Evolutionary conservation across 495 filamentous ascomycete species (phyloP).

Genomic region (Daldinia grandis): DNA sequence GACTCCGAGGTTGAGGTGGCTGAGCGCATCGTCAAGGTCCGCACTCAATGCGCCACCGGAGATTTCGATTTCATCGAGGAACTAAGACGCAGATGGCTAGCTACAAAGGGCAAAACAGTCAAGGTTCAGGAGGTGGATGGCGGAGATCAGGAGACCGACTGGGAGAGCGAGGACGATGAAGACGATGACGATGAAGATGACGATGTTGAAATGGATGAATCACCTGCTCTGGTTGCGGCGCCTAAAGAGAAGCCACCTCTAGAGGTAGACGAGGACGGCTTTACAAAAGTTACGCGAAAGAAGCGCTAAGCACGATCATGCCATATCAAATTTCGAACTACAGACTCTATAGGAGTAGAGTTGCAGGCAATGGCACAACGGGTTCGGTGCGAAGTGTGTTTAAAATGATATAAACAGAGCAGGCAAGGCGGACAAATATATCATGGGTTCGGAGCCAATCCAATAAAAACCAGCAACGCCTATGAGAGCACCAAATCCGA

Average conservation of each 20-base stretch:
- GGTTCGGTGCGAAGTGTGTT: slow-evolving; percentile 30
- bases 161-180: slow-evolving; percentile 60
- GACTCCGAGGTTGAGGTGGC: slow-evolving; percentile 81
- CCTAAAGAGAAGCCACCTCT: slow-evolving; percentile 72
- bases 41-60: slow-evolving; percentile 66
- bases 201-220: slow-evolving; percentile 81
- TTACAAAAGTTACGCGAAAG: slow-evolving; percentile 85
- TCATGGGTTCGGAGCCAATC: slow-evolving; percentile 35
- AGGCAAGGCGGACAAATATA: slow-evolving; percentile 21
- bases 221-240: slow-evolving; percentile 65
- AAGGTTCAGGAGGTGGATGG: slow-evolving; percentile 69
- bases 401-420: slow-evolving; percentile 38
- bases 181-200: slow-evolving; percentile 63
- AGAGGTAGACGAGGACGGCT: slow-evolving; percentile 92
- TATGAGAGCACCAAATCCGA: slow-evolving; percentile 28
- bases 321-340: neutral
- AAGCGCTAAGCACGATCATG: slow-evolving; percentile 59
- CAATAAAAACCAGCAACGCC: slow-evolving; percentile 32
- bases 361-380: slow-evolving; percentile 19
- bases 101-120: slow-evolving; percentile 61
- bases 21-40: slow-evolving; percentile 71
- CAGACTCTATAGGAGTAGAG: slow-evolving; percentile 10
- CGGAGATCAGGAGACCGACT: slow-evolving; percentile 67
- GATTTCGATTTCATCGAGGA: slow-evolving; percentile 73
- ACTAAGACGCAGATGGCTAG: slow-evolving; percentile 72